Evolutionary conservation across 2,329 filamentous ascomycete genomes (phyloP), one percentile per base, ranked within the genome.

Genomic region (Neopestalotiopsis sp.): DNA sequence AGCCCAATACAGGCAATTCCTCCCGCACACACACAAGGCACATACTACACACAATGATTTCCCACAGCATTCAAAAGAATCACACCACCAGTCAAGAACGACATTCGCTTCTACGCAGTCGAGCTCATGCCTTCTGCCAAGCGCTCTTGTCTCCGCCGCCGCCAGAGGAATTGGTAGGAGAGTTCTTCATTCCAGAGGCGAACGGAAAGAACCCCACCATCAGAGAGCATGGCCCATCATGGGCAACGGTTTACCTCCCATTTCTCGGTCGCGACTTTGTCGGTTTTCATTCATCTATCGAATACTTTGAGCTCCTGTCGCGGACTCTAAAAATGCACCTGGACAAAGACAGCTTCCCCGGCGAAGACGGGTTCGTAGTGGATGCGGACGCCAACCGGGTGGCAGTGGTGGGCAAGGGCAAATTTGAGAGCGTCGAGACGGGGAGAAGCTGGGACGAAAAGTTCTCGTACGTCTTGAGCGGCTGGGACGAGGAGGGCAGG

Each of bases 401-500:
- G 30, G 40, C 62, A 7, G 69, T 70, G 20, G 63, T 66, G 17
- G 69, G 69, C 24, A 66, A 13, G 32, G 69, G 69, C 24, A 67
- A 45, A 13, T 70, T 70, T 14, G 69, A 68, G 63, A 70, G 69
- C 63, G 63, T 68, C 58, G 32, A 14, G 10, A 70, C 69, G 42
- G 69, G 69, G 17, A 52, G 69, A 7, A 66, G 69, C 58, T 70
- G 69, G 69, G 69, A 70, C n/a, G 69, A 70, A 66, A 64, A 62
- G 57, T 70, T 70, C 63, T 20, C 58, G 13, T 70, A 70, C 40
- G 69, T 70, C 7, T 57, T 70, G 32, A 65, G 66, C 49, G 66
- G 66, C 17, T 70, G 66, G 66, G 69, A 70, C 20, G 69, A 57
- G 45, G 62, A 62, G 4, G 69, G 69, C 4, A 34, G 38, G 45